Evolutionary conservation across 225 moss, liverwort and hornwort species (phyloP), one percentile per base, ranked within the genome.

Genomic region (Rhytidiadelphus loreus): DNA sequence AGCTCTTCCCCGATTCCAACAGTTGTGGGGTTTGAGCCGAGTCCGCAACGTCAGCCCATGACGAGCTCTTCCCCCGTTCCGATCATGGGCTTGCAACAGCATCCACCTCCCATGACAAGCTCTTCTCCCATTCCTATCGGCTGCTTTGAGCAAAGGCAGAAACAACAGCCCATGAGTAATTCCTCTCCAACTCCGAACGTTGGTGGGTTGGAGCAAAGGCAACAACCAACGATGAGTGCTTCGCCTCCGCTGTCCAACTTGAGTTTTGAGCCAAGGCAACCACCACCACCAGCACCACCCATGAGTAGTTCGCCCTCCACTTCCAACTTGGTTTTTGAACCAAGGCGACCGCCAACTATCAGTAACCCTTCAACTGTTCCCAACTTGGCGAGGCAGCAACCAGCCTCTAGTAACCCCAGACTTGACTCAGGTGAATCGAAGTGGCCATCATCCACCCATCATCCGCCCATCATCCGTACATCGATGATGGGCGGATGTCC

Each of bases 61-160:
- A 26, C 80, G n/a, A 85, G 83, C 60, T 75, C 91, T 23, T 86
- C 91, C 33, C 86, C 91, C 5, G 68, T 85, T 53, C 46, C 89
- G 5, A 83, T 79, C 41, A 80, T 89, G 88, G 53, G 43, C 68
- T 91, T 91, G 85, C 92, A 89, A 80, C 91, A 89, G 57, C 93
- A 83, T 71, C 93, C 88, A 22, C 64, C 60, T n/a, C 61, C 87
- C 71, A 72, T 89, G 73, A 37, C 87, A 20, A 84, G 86, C 83
- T 66, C 93, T 65, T 88, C 90, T 20, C 91, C 90, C 37, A 66
- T 73, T 74, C 46, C 89, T 11, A 25, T 37, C 33, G 35, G 86
- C 69, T 48, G 83, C 65, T 88, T 93, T 37, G 89, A 88, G 64
- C 83, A 55, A 63, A 85, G 92, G 88, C 89, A 88, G 44, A 71